Evolutionary conservation across 2,329 filamentous ascomycete genomes (phyloP).

Genomic region (Beauveria medogensis): DNA sequence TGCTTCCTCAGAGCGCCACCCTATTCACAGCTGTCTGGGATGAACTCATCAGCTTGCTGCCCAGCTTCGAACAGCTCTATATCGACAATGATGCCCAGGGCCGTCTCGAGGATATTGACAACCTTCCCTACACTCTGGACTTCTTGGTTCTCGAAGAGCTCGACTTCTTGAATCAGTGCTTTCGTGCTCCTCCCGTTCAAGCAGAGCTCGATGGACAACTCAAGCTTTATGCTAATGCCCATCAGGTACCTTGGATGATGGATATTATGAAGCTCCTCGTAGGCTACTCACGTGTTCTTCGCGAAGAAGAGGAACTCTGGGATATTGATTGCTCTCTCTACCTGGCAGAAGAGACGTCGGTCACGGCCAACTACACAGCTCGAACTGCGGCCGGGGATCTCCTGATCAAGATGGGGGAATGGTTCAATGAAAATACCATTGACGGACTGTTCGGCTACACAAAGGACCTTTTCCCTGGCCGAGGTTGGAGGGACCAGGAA

Average conservation of each 20-base stretch:
- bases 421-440: constrained; percentile 67
- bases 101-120: constrained; percentile 80
- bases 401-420: constrained; percentile 86
- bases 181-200: constrained; percentile 81
- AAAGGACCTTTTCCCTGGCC: constrained; percentile 59
- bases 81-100: constrained; percentile 80
- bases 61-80: constrained; percentile 72
- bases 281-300: constrained; percentile 80
- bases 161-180: constrained; percentile 86
- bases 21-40: constrained; percentile 87
- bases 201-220: constrained; percentile 81
- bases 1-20: constrained; percentile 72
- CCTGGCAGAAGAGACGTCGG: constrained; percentile 86
- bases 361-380: constrained; percentile 93
- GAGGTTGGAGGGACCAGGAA: constrained; percentile 62
- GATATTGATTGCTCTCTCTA: constrained; percentile 95
- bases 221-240: constrained; percentile 47
- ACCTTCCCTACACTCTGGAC: constrained; percentile 88
- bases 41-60: constrained; percentile 67
- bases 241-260: constrained; percentile 69
- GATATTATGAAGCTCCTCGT: constrained; percentile 82
- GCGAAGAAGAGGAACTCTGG: constrained; percentile 91
- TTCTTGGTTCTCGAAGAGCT: constrained; percentile 90
- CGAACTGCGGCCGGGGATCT: constrained; percentile 88
- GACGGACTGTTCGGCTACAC: constrained; percentile 74